Base-by-base conservation (phyloP, 176 grass and related monocot species). In the Tillandsia fasciculata region DNA sequence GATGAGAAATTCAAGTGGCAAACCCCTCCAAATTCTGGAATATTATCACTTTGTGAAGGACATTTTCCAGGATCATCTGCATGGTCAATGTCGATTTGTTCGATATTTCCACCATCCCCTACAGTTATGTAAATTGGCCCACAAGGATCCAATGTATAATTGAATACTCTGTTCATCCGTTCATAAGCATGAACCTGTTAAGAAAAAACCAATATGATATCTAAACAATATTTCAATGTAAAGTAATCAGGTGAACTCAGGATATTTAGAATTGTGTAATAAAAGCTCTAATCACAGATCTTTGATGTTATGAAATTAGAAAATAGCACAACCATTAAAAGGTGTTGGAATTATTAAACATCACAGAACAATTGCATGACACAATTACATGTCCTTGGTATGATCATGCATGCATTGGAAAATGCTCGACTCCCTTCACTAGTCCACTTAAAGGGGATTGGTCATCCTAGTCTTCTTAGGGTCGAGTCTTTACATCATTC, bases 81-180 rank as follows among this genome's bases (percentile, higher is more conserved):
- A 74, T 89, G 82, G 52, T 90, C 88, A 13, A 83, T 76, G 10
- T 85, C 86, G 0, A 96, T 71, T 79, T 87, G 78, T 74, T 96
- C 93, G 50, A 92, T 85, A 75, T 96, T 96, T 2, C 93, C 93
- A 6, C 93, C 93, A 59, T 96, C 93, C 29, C 93, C 93, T 10
- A 87, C 76, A 47, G 78, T 89, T 33, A 96, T 96, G 65, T 92
- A 90, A 52, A 96, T 71, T 1, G 86, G 89, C 2, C 89, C 93
- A 15, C 86, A 96, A 2, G 81, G 84, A 52, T 96, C 79, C 69
- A 96, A 71, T 24, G 69, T 79, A 74, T 90, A 92, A 74, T 96
- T 83, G 74, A 87, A 96, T n/a, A 96, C 86, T 27, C 84, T 74
- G 66, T 96, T 92, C 88, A 87, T 90, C 70, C 93, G 72, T 73